Base-by-base conservation (phyloP, 179 eudicot genomes). In the Patellifolia procumbens region DNA sequence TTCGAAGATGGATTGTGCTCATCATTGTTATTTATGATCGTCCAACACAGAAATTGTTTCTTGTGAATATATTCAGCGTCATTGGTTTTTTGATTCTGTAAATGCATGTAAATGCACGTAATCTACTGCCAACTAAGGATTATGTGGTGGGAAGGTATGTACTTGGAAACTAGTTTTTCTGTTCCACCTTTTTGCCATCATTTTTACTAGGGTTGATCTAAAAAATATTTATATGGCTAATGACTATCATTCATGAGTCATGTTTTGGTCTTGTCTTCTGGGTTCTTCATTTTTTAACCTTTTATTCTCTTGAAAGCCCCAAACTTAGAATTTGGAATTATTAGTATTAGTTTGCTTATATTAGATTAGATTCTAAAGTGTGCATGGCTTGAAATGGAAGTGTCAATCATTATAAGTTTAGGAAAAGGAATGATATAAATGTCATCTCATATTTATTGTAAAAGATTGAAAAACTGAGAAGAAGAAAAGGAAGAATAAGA, bases 21-120 rank as follows among this genome's bases (percentile, higher is more conserved):
- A 63, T 34, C 97, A 83, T 94, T 81, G 95, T 94, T 80, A n/a
- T n/a, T n/a, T n/a, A n/a, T n/a, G 98, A 94, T 71, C 87, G 98
- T 77, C 98, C 97, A 64, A 80, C 86, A 17, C 92, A 88, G 81
- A 91, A 85, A 29, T 88, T 75, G 91, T 89, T 37, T 87, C 97
- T 48, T 78, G 98, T 78, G 97, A 89, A 34, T 94, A 94, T 86
- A 81, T 92, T 67, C 98, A 94, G 83, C 98, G 97, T 7, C 98
- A 94, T 81, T 94, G 98, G 98, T 82, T 91, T 26, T 94, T 82
- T 76, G 98, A 94, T 84, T 86, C 92, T 76, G 88, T 94, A 45
- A 94, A n/a, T n/a, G n/a, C n/a, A n/a, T n/a, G n/a, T n/a, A n/a
- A n/a, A 94, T 86, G 88, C 97, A 32, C 91, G 90, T 26, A 85